Conservation (phyloP, 352 stramenopile species). For the Proteromonas lacertae region DNA sequence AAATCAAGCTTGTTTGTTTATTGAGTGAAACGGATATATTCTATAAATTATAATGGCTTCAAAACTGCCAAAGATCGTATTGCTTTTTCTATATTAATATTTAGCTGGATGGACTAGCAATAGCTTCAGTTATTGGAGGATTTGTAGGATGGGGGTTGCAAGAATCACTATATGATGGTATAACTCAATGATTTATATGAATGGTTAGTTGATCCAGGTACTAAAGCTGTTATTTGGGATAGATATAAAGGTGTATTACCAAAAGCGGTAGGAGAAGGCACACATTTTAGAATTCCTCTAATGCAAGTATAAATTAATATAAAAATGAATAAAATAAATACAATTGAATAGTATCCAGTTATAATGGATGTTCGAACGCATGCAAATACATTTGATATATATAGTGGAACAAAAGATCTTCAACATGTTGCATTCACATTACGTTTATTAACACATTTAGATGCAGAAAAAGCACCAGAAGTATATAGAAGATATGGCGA, state of each 20-base stretch:
- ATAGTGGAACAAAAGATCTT: constrained; percentile 92
- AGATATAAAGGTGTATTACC: constrained; percentile 76
- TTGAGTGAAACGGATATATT: too few relatives aligned
- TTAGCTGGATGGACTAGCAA: too few relatives aligned
- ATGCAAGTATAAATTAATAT: too few relatives aligned
- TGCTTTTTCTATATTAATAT: too few relatives aligned
- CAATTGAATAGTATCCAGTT: constrained; percentile 77
- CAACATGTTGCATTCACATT: constrained; percentile 53
- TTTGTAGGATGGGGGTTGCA: too few relatives aligned
- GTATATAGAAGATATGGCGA: constrained; percentile 84
- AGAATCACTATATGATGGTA: too few relatives aligned
- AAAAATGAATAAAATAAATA: too few relatives aligned
- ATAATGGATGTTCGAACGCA: constrained; percentile 92
- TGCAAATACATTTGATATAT: constrained; percentile 70
- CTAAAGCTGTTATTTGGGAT: constrained; percentile 96
- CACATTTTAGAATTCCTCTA: constrained; percentile 94
- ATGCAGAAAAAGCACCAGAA: constrained; percentile 58
- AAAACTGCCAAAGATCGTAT: too few relatives aligned
- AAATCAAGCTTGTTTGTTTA: too few relatives aligned
- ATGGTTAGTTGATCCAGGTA: constrained; percentile 65
- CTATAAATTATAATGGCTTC: too few relatives aligned
- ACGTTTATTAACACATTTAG: constrained; percentile 28
- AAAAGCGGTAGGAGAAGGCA: constrained; percentile 74
- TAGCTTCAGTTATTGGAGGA: too few relatives aligned
- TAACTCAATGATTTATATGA: too few relatives aligned